A percentile compares a stretch with the other conserved stretches of the same genome.
Evolutionary conservation across 2,329 filamentous ascomycete species (phyloP).

Genomic region (Penicillium sp.): DNA sequence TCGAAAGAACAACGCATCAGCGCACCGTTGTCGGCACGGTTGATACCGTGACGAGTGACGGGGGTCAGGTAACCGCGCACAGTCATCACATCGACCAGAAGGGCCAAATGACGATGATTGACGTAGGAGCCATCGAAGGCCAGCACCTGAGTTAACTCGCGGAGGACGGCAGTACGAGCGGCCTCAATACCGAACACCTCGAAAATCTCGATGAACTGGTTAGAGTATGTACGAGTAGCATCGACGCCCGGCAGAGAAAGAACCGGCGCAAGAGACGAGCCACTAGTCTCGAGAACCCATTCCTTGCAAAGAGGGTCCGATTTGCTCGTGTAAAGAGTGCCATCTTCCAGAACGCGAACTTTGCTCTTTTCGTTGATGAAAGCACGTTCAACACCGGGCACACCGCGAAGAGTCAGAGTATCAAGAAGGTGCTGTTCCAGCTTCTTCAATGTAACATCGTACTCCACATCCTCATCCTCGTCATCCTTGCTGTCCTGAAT

Average conservation of each 20-base stretch:
- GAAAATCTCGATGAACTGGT: conserved; percentile 93
- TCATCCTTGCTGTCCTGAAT: conserved; percentile 71
- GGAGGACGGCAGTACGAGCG: conserved; percentile 81
- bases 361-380: conserved; percentile 85
- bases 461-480: conserved; percentile 76
- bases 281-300: conserved; percentile 95
- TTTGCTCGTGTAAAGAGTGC: conserved; percentile 74
- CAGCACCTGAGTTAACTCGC: conserved; percentile 88
- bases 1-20: conserved; percentile 99
- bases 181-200: conserved; percentile 97
- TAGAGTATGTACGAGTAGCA: conserved; percentile 82
- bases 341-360: conserved; percentile 70
- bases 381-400: conserved; percentile 83
- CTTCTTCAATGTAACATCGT: conserved; percentile 91
- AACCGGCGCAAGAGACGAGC: conserved; percentile 83
- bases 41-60: conserved; percentile 97
- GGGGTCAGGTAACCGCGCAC: conserved; percentile 92
- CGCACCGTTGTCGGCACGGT: conserved; percentile 94
- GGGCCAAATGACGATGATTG: conserved; percentile 95
- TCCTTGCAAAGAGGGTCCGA: conserved; percentile 78
- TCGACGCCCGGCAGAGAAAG: conserved; percentile 88
- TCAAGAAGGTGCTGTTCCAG: conserved; percentile 91
- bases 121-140: conserved; percentile 99
- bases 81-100: conserved; percentile 97
- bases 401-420: conserved; percentile 86